These are phyloP conservation scores for Penicillium bialowiezense DNA, from an alignment of 495 filamentous ascomycete species.

Conservation along the genomic window DNA sequence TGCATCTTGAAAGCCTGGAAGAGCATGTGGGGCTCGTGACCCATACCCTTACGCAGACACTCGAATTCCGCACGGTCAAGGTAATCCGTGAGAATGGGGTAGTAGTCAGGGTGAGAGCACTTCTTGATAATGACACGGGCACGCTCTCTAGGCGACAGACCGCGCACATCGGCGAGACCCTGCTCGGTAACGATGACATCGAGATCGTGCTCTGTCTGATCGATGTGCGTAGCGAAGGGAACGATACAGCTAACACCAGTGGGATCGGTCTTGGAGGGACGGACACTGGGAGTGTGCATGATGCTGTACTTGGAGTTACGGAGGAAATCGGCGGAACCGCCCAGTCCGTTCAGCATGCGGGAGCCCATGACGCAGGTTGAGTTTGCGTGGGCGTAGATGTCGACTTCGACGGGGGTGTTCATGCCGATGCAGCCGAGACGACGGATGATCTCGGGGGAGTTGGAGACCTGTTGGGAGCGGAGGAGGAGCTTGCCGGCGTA, in stretches of 20 bases:
- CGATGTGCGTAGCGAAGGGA: slow-evolving; percentile 88
- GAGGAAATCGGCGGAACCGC: slow-evolving; percentile 86
- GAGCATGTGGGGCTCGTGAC: slow-evolving; percentile 84
- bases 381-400: slow-evolving; percentile 95
- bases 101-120: slow-evolving; percentile 84
- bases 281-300: slow-evolving; percentile 86
- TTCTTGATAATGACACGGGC: slow-evolving; percentile 85
- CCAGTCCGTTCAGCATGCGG: slow-evolving; percentile 89
- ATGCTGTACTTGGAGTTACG: slow-evolving; percentile 82
- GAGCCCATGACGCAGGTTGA: slow-evolving; percentile 86
- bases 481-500: slow-evolving; percentile 84
- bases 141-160: slow-evolving; percentile 75
- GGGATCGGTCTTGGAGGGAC: slow-evolving; percentile 80
- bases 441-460: slow-evolving; percentile 92
- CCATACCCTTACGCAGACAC: slow-evolving; percentile 84
- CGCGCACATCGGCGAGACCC: slow-evolving; percentile 83
- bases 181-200: slow-evolving; percentile 87
- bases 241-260: slow-evolving; percentile 84
- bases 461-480: slow-evolving; percentile 82
- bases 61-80: slow-evolving; percentile 85
- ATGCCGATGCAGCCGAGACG: slow-evolving; percentile 87
- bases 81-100: slow-evolving; percentile 78
- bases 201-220: slow-evolving; percentile 90
- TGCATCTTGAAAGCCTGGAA: slow-evolving; percentile 89
- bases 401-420: slow-evolving; percentile 94